Conservation (phyloP, 257 asterid genomes). For the Forsythia viridissima region DNA sequence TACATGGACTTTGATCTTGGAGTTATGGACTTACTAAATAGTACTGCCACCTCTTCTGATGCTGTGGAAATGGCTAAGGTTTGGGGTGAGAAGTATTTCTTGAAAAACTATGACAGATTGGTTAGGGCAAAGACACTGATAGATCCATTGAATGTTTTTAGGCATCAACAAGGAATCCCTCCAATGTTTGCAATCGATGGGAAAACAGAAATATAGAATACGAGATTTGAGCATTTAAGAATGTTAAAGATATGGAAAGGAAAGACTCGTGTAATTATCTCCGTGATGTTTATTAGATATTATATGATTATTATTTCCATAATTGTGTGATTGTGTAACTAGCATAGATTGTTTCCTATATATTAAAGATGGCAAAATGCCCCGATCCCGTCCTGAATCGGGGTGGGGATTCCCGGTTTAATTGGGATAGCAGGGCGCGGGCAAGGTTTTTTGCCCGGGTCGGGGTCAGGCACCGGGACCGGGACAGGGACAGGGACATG, state of each 20-base stretch:
- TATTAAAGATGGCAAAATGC: too few relatives aligned
- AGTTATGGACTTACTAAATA: slow-evolving; percentile 27
- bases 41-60: slow-evolving; percentile 7
- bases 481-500: too few relatives aligned
- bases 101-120: slow-evolving; percentile 41
- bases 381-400: too few relatives aligned
- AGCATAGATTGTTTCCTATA: not conserved
- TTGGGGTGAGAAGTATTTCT: slow-evolving; percentile 66
- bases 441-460: too few relatives aligned
- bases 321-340: not conserved
- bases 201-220: not conserved
- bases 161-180: slow-evolving; percentile 50
- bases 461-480: too few relatives aligned
- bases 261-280: not conserved
- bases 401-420: too few relatives aligned
- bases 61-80: slow-evolving; percentile 57
- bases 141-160: slow-evolving; percentile 41
- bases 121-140: slow-evolving; percentile 41
- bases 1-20: slow-evolving; percentile 81
- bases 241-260: not conserved
- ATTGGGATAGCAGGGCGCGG: too few relatives aligned
- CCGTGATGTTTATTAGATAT: not conserved
- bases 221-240: not conserved
- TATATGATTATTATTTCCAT: too few relatives aligned
- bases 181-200: slow-evolving; percentile 8